phyloP scores from a whole-genome alignment of 2,329 filamentous ascomycete species.

The Chrysoporthe austroafricana region DNA sequence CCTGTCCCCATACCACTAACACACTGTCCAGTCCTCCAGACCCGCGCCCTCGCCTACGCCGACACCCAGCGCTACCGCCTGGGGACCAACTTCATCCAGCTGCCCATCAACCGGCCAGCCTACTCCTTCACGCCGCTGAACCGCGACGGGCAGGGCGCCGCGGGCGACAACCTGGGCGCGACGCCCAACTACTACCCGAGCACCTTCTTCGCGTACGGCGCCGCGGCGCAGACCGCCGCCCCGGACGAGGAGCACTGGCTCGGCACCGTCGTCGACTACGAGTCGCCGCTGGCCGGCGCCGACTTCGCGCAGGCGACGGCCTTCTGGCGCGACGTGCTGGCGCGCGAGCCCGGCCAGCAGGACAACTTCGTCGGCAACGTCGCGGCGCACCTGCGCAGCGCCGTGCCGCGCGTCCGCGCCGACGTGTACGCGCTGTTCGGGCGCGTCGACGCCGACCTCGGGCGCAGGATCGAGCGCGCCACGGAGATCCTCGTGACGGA shows the following conservation, averaged over 20 bases:
- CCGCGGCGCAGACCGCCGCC: slow-evolving; percentile 20
- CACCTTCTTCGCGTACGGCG: slow-evolving; percentile 8
- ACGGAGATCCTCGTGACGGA: slow-evolving; percentile 8
- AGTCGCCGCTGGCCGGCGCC: slow-evolving; percentile 10
- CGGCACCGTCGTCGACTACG: slow-evolving; percentile 22
- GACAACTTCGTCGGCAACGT: slow-evolving; percentile 38
- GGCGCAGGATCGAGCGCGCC: slow-evolving; percentile 17
- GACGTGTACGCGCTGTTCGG: slow-evolving; percentile 28
- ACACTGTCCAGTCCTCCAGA: slow-evolving; percentile 49
- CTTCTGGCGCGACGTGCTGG: slow-evolving; percentile 33
- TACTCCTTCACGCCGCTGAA: slow-evolving; percentile 42
- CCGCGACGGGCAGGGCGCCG: slow-evolving; percentile 44
- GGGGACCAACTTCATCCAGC: slow-evolving; percentile 61
- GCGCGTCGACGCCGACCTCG: slow-evolving; percentile 33
- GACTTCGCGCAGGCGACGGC: slow-evolving; percentile 27
- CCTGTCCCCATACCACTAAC: slow-evolving; percentile 25
- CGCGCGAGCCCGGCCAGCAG: slow-evolving; percentile 39
- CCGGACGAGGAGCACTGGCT: slow-evolving; percentile 24
- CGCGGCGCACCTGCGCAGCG: slow-evolving; percentile 28
- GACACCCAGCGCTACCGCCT: slow-evolving; percentile 61
- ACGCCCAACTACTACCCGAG: slow-evolving; percentile 14
- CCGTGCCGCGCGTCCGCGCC: not conserved
- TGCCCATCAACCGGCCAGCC: slow-evolving; percentile 54
- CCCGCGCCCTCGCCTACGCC: slow-evolving; percentile 58
- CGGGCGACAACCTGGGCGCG: slow-evolving; percentile 13